Evolutionary conservation across 768 basidiomycete genomes (phyloP).

Genomic region (Leccinum subgranulosum): DNA sequence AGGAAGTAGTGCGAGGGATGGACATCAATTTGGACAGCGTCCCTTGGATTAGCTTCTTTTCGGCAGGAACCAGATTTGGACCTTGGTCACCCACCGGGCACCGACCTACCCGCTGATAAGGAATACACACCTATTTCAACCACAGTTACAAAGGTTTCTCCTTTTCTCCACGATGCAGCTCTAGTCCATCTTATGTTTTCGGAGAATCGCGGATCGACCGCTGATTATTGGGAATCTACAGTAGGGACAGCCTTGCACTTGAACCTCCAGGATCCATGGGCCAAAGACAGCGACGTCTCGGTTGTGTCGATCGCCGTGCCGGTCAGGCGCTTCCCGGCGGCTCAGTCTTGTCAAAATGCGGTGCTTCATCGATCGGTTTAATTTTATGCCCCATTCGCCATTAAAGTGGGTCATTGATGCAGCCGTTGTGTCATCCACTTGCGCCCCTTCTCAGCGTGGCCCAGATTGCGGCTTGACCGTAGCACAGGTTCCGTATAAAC

Average conservation of each 20-base stretch:
- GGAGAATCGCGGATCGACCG: neutral
- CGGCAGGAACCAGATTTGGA: neutral
- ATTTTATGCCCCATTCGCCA: neutral
- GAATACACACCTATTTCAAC: neutral
- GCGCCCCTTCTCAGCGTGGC: neutral
- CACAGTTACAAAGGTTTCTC: neutral
- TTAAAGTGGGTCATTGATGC: neutral
- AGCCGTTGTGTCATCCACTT: neutral
- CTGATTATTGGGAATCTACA: neutral
- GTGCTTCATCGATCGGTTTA: neutral
- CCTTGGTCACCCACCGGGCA: neutral
- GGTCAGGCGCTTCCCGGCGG: constrained; percentile 1
- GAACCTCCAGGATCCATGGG: neutral
- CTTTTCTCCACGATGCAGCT: neutral
- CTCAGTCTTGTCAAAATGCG: neutral
- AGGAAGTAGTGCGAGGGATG: neutral
- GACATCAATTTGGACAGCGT: neutral
- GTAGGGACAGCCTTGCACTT: neutral
- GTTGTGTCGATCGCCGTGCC: constrained; percentile 2
- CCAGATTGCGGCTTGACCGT: neutral
- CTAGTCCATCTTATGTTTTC: neutral
- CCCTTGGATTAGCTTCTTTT: neutral
- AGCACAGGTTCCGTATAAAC: neutral
- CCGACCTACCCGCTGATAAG: neutral
- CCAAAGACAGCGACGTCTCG: neutral